Evolutionary conservation across 495 filamentous ascomycete species (phyloP).

Genomic region (Talaromyces nanjingensis): DNA sequence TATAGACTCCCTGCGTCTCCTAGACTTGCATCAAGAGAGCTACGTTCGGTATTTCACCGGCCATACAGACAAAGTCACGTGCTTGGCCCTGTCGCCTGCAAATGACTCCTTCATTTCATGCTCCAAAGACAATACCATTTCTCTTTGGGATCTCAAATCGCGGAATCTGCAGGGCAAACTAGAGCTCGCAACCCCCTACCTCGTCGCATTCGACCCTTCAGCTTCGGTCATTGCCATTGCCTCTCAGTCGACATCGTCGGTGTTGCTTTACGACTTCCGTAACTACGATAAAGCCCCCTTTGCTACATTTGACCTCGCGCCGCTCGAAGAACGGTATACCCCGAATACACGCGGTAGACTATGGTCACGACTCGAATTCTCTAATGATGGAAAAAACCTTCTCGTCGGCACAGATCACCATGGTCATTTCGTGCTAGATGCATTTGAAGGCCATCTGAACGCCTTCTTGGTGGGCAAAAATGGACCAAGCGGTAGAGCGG

Average conservation of each 20-base stretch:
- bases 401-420: constrained; percentile 71
- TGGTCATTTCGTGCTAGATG: constrained; percentile 84
- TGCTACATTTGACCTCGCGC: constrained; percentile 69
- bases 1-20: constrained; percentile 74
- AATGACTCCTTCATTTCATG: constrained; percentile 88
- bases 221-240: constrained; percentile 88
- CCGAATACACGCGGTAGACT: constrained; percentile 41
- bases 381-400: constrained; percentile 85
- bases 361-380: constrained; percentile 88
- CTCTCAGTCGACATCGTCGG: constrained; percentile 62
- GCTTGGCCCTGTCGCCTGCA: constrained; percentile 54
- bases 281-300: constrained; percentile 92
- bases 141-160: constrained; percentile 75
- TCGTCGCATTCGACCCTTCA: constrained; percentile 81
- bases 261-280: constrained; percentile 87
- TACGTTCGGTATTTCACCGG: constrained; percentile 94
- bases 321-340: constrained; percentile 49
- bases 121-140: constrained; percentile 78
- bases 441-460: constrained; percentile 71
- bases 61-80: constrained; percentile 77
- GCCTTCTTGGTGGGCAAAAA: constrained; percentile 49
- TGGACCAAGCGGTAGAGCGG: constrained; percentile 38
- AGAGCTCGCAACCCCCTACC: constrained; percentile 65
- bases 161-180: constrained; percentile 70
- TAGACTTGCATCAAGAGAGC: constrained; percentile 88